Evolutionary conservation across 108 stramenopile genomes (phyloP).

Genomic region (Asterionellopsis glacialis): DNA sequence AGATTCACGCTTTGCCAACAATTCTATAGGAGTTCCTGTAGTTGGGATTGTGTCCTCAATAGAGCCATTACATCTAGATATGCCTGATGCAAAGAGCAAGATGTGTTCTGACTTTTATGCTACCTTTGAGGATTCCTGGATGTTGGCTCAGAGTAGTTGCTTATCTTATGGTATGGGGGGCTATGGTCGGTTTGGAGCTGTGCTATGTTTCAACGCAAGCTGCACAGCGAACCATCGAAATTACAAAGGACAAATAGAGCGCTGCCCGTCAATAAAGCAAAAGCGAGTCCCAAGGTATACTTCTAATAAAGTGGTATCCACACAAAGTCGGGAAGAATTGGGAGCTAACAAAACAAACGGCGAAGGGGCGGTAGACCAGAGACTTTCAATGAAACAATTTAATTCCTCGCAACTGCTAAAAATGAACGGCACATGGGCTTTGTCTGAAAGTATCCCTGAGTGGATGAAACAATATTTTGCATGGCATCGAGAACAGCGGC

Average conservation of each 20-base stretch:
- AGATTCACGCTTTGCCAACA: conserved; percentile 1
- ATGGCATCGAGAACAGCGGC: conserved; percentile 34
- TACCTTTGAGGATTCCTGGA: not conserved
- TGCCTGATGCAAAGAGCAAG: not conserved
- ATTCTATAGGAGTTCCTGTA: not conserved
- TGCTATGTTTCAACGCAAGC: not conserved
- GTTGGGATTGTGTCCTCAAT: conserved; percentile 5
- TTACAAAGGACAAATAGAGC: too few relatives aligned
- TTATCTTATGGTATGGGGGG: not conserved
- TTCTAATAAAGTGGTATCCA: too few relatives aligned
- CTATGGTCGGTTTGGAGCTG: not conserved
- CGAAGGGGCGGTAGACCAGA: too few relatives aligned
- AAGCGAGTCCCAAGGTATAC: too few relatives aligned
- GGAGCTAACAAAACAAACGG: too few relatives aligned
- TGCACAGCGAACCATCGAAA: not conserved
- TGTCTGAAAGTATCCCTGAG: not conserved
- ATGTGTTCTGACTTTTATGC: not conserved
- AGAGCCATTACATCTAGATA: conserved; percentile 5
- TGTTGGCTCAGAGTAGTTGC: not conserved
- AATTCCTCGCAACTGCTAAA: too few relatives aligned
- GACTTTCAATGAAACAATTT: too few relatives aligned
- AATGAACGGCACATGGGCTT: too few relatives aligned
- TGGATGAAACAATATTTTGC: conserved; percentile 47
- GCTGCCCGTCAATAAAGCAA: too few relatives aligned
- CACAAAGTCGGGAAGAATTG: too few relatives aligned